Conservation (phyloP, 371 early-diverging fungal species). For the Mortierella sp. region DNA sequence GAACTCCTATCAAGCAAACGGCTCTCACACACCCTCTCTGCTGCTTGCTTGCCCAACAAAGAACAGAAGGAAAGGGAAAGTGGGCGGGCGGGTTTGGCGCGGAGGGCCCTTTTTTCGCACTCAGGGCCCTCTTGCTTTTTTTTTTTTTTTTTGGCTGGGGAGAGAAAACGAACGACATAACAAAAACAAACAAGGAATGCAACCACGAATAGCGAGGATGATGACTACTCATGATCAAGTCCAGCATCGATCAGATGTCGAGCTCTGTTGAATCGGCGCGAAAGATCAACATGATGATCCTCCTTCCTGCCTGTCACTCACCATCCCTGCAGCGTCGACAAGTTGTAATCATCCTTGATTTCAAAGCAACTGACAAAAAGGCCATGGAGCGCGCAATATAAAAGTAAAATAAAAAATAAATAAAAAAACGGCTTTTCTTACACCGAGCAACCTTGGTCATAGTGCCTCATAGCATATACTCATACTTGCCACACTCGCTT, state of each 20-base stretch:
- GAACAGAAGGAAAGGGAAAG: neutral
- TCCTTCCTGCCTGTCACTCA: neutral
- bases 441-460: no score
- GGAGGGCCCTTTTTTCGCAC: neutral
- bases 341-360: constrained; percentile 5
- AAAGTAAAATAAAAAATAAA: no score
- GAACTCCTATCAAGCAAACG: neutral
- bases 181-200: neutral
- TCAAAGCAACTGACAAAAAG: neutral
- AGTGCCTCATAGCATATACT: neutral
- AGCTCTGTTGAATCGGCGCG: constrained; percentile 7
- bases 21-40: neutral
- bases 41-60: neutral
- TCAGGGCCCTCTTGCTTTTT: neutral
- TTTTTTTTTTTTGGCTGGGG: neutral
- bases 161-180: neutral
- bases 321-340: no score
- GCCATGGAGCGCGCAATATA: no score
- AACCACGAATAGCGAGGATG: neutral
- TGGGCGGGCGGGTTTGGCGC: neutral
- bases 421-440: no score
- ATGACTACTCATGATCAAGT: neutral
- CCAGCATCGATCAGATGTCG: constrained; percentile 1
- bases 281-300: constrained; percentile 8
- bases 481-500: neutral